These are phyloP conservation scores for Petunia secreta DNA, from an alignment of 257 asterid species.

Conservation along the genomic window DNA sequence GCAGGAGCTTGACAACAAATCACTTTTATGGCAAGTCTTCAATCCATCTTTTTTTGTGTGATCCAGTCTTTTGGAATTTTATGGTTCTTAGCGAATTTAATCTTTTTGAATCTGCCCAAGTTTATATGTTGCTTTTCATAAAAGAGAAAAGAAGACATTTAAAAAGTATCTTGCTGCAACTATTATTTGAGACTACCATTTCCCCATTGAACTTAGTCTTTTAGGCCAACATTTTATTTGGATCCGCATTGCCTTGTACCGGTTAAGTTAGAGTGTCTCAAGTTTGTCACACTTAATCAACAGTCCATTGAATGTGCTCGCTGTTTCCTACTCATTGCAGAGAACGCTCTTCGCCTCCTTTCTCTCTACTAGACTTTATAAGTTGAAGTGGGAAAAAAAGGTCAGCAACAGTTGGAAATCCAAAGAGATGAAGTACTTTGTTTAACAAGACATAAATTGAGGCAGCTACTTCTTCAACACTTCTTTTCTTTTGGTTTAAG, in stretches of 20 bases:
- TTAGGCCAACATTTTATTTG: conserved; percentile 10
- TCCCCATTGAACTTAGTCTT: conserved; percentile 1
- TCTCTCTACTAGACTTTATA: neutral
- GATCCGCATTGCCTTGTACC: conserved; percentile 1
- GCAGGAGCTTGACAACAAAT: conserved; percentile 93
- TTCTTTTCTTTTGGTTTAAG: neutral
- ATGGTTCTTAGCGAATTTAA: conserved; percentile 6
- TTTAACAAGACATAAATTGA: neutral
- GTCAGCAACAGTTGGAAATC: neutral
- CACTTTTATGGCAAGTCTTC: conserved; percentile 78
- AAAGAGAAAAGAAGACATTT: too few relatives aligned
- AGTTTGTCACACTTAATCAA: conserved; percentile 12
- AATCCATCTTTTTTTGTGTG: conserved; percentile 20
- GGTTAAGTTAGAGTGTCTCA: conserved; percentile 14
- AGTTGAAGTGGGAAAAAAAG: neutral
- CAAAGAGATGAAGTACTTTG: neutral
- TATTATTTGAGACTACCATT: conserved; percentile 16
- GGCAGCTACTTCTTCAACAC: neutral
- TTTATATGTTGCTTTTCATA: neutral
- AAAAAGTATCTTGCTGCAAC: conserved; percentile 8
- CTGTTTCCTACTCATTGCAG: conserved; percentile 1
- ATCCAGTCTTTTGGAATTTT: neutral
- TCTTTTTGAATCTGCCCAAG: conserved; percentile 1
- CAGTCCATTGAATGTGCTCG: neutral
- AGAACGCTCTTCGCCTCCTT: neutral